Conservation (phyloP, 345 rosid species). For the Zanthoxylum bungeanum region DNA sequence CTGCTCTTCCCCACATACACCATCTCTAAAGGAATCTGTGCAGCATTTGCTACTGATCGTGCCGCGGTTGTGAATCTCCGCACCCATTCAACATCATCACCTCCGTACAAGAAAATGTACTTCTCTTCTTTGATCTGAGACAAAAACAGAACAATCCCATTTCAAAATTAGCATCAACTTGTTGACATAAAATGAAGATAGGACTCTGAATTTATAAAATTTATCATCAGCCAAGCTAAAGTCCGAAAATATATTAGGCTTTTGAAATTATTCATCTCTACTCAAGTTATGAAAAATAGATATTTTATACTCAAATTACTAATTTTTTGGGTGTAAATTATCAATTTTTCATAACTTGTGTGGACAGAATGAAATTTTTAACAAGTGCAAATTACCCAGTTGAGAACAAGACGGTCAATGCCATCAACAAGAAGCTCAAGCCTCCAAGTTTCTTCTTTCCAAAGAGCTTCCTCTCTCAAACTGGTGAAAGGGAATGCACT, state of each 20-base stretch:
- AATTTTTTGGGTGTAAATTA: too few relatives aligned
- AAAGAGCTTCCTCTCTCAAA: slow-evolving; percentile 69
- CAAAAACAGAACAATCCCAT: slow-evolving; percentile 4
- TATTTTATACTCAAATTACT: too few relatives aligned
- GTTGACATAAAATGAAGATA: too few relatives aligned
- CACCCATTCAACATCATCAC: slow-evolving; percentile 82
- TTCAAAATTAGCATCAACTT: background rate
- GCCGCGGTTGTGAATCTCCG: slow-evolving; percentile 64
- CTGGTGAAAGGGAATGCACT: slow-evolving; percentile 88
- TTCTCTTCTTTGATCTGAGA: slow-evolving; percentile 69
- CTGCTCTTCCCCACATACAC: slow-evolving; percentile 75
- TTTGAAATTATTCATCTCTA: too few relatives aligned
- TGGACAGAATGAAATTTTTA: too few relatives aligned
- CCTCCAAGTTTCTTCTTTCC: slow-evolving; percentile 75
- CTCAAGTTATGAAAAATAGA: too few relatives aligned
- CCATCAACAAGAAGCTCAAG: slow-evolving; percentile 79
- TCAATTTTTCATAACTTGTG: too few relatives aligned
- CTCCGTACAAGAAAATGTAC: slow-evolving; percentile 89
- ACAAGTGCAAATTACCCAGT: slow-evolving; percentile 53
- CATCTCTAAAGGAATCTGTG: slow-evolving; percentile 68
- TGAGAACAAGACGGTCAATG: slow-evolving; percentile 63
- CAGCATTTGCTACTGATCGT: slow-evolving; percentile 44
- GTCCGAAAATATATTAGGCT: too few relatives aligned
- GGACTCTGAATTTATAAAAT: too few relatives aligned
- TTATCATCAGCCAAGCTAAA: too few relatives aligned